Evolutionary conservation across 768 basidiomycete genomes (phyloP).

Genomic region (Agrocybe pediades): DNA sequence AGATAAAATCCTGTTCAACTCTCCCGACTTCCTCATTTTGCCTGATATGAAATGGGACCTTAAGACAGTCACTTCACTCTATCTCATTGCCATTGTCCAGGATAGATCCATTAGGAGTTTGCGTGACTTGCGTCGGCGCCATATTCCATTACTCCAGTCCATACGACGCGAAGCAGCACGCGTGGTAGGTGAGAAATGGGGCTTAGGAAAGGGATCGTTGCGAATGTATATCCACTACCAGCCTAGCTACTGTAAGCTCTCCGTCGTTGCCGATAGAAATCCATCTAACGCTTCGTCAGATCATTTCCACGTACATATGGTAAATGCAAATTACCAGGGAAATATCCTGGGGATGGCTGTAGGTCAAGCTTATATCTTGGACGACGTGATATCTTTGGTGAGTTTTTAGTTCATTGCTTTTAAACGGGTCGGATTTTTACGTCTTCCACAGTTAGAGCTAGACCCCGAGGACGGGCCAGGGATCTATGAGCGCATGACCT

Average conservation of each 20-base stretch:
- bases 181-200: constrained; percentile 66
- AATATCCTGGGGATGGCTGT: constrained; percentile 73
- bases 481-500: constrained; percentile 69
- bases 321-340: constrained; percentile 67
- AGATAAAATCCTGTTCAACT: constrained; percentile 68
- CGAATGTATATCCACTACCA: constrained; percentile 93
- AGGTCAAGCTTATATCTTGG: constrained; percentile 91
- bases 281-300: constrained; percentile 44
- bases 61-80: constrained; percentile 71
- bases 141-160: constrained; percentile 66
- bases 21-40: constrained; percentile 71
- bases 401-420: background rate
- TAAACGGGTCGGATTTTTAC: background rate
- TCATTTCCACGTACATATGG: constrained; percentile 93
- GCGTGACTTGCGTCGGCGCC: constrained; percentile 68
- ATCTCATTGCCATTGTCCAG: constrained; percentile 79
- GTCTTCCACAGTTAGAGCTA: constrained; percentile 48
- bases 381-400: constrained; percentile 88
- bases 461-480: constrained; percentile 53
- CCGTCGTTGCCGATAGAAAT: background rate
- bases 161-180: constrained; percentile 60
- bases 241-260: constrained; percentile 84
- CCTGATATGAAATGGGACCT: constrained; percentile 99
- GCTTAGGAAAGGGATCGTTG: constrained; percentile 58
- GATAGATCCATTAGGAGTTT: constrained; percentile 66